Base-by-base conservation (phyloP, 345 rosid genomes). In the Hirschfeldia incana region DNA sequence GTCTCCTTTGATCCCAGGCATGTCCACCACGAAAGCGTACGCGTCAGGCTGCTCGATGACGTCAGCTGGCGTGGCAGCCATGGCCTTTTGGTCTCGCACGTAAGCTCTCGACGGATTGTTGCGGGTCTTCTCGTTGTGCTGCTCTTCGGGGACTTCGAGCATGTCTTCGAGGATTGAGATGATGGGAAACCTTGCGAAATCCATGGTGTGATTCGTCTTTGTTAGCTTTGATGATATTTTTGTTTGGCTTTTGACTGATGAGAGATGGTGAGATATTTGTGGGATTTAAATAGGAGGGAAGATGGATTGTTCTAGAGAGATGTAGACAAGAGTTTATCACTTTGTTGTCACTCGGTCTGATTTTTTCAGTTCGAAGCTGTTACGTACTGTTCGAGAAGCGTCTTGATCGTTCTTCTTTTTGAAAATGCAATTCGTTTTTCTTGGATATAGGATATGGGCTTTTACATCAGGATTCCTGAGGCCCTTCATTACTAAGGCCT, bases 41-140 rank as follows among this genome's bases (percentile, higher is more conserved):
- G 90, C 81, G 15, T 78, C 83, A 0, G 87, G 86, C 3, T 73
- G 80, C 79, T 94, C 96, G 32, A 82, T 84, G 7, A 91, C 94
- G 33, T 92, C 98, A 0, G 94, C 97, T 0, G 94, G 93, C 3
- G 98, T 94, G 0, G 88, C 82, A 0, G 98, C 96, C 98, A 92
- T 94, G 1, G 98, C 97, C 53, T 86, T 85, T 0, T 89, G 89
- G 33, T 93, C 98, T 0, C 94, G 71, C 7, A 88, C 75, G 72
- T 90, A 91, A 15, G 83, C 83, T 12, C 85, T 78, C 0, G 95
- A 78, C 0, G 92, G 94, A 1, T 80, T 88, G 61, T 82, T 85
- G 8, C 67, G 69, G 12, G 70, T 46, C 77, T 80, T 80, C 30
- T 80, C 80, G 15, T 6, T 36, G 36, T 76, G 82, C 6, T 76